Evolutionary conservation across 345 rosid species (phyloP).

Genomic region (Physaria fendleri): DNA sequence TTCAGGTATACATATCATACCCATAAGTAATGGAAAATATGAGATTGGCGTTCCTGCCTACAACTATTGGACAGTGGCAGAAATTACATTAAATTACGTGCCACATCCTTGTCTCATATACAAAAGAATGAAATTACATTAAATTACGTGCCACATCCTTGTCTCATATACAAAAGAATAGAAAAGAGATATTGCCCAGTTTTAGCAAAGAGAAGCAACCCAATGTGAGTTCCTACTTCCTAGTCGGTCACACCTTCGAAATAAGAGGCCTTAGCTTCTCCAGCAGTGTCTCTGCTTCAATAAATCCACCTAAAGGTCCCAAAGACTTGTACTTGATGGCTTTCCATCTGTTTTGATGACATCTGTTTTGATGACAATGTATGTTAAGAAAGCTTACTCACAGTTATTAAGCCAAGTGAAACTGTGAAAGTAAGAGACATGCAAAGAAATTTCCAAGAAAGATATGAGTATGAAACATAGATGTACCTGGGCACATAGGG

Average conservation of each 20-base stretch:
- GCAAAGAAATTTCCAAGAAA: neutral
- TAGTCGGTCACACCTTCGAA: slow-evolving; percentile 16
- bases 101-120: slow-evolving; percentile 8
- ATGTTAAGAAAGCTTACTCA: neutral
- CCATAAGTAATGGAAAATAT: neutral
- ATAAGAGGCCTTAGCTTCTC: slow-evolving; percentile 56
- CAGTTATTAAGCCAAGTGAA: neutral
- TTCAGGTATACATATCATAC: no score
- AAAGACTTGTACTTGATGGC: slow-evolving; percentile 56
- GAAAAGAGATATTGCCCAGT: neutral
- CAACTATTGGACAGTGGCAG: neutral
- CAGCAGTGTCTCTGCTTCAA: slow-evolving; percentile 69
- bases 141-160: no score
- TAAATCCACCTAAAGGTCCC: slow-evolving; percentile 63
- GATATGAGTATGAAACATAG: neutral
- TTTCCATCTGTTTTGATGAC: slow-evolving; percentile 81
- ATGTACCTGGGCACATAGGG: slow-evolving; percentile 64
- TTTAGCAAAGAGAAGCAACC: neutral
- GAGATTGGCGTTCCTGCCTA: neutral
- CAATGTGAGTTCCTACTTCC: neutral
- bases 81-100: slow-evolving; percentile 8
- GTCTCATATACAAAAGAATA: no score
- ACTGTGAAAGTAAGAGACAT: neutral
- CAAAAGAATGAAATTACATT: no score
- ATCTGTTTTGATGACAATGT: neutral